Base-by-base conservation (phyloP, 495 filamentous ascomycete genomes). In the Mytilinidion resinicola region DNA sequence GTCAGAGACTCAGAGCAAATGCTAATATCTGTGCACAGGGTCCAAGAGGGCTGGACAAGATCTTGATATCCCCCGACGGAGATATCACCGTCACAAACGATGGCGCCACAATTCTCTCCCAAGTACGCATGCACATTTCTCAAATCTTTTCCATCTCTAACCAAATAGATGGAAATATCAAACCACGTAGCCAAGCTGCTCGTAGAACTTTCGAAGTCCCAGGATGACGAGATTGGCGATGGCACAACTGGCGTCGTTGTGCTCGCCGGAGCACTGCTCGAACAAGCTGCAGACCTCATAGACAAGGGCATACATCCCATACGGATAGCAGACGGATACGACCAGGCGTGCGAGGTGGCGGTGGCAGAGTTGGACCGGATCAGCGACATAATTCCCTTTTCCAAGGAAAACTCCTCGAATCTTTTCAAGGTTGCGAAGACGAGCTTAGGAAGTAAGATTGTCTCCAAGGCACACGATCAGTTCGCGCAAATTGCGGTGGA, bases 281-380 rank as follows among this genome's bases (percentile, higher is more conserved):
- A 99, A 73, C 91, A 96, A 74, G 93, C 93, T n/a, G 90, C 91
- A 51, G 93, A 96, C 65, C 81, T 99, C 60, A 97, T 99, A 70
- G 93, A 99, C 79, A 99, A 99, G 78, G 93, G 93, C 61, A 97
- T 99, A 65, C 93, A 99, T 71, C 93, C 93, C 59, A 97, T 99
- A 66, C 79, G 93, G 63, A 96, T 99, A 78, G 93, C 93, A 58
- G 95, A 99, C 71, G 93, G 93, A 42, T 99, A 95, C 70, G 93
- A 99, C 69, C 82, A 92, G 60, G 93, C 93, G 39, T 99, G 95
- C 69, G 95, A 99, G 72, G 90, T 96, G 65, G 93, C 93, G 38
- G 85, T 96, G 46, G 84, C 84, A 15, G 87, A 96, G 77, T 80
- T 99, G 25, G 93, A 97, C 68, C 82, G 80, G 67, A 96, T 99